Conservation (phyloP, 2,329 filamentous ascomycete genomes). For the Fusarium sp. region DNA sequence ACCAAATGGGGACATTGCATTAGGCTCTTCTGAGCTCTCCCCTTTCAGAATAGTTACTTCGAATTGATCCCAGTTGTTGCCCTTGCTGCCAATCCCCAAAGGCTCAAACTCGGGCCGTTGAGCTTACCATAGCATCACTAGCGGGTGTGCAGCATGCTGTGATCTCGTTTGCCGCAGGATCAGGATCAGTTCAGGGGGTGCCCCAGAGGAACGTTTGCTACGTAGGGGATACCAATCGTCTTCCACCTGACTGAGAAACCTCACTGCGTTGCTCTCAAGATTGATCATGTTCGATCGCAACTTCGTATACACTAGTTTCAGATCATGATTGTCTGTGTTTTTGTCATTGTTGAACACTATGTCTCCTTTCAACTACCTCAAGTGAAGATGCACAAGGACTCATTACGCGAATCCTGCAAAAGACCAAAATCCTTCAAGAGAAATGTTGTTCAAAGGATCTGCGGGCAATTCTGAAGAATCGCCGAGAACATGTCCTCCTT, state of each 20-base stretch:
- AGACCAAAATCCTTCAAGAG: background rate
- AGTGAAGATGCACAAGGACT: background rate
- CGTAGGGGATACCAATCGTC: slow-evolving; percentile 1
- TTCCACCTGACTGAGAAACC: slow-evolving; percentile 12
- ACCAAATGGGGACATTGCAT: slow-evolving; percentile 25
- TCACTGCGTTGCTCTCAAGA: slow-evolving; percentile 5
- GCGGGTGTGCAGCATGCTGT: slow-evolving; percentile 30
- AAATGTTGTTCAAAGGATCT: slow-evolving; percentile 7
- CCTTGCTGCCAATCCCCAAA: slow-evolving; percentile 19
- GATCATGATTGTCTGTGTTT: background rate
- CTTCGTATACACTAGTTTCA: background rate
- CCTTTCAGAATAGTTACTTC: slow-evolving; percentile 32
- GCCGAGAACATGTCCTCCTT: slow-evolving; percentile 1
- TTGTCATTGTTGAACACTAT: background rate
- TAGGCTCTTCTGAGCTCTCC: slow-evolving; percentile 19
- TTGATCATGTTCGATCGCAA: background rate
- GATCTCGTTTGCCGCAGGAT: slow-evolving; percentile 38
- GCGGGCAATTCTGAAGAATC: slow-evolving; percentile 1
- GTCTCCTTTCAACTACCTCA: background rate
- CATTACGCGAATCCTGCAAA: background rate
- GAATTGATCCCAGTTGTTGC: slow-evolving; percentile 22
- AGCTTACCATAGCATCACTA: slow-evolving; percentile 21
- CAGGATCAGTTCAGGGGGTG: slow-evolving; percentile 32
- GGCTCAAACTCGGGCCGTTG: slow-evolving; percentile 36
- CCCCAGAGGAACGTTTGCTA: slow-evolving; percentile 10